Evolutionary conservation across 768 basidiomycete species (phyloP), one percentile per base, ranked within the genome.

Genomic region (Pseudohyphozyma bogoriensis): DNA sequence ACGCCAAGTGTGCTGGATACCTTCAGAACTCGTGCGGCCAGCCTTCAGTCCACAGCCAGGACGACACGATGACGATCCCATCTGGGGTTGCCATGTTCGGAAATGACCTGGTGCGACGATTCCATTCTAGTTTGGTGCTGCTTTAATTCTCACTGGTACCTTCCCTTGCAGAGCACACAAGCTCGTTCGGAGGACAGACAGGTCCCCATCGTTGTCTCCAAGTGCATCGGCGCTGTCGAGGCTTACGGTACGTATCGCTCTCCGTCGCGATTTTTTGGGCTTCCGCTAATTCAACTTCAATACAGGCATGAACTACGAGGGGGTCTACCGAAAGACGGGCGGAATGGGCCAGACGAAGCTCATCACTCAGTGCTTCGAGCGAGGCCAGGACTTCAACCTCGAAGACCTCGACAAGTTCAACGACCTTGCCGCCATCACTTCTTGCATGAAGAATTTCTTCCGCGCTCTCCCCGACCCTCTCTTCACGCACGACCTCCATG

Each of bases 271-370:
- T 32, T 20, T 40, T 22, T 33, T 20, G 1, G 33, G 49, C 51
- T 20, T 47, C 20, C 56, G 35, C 51, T 68, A 39, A 16, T 31
- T 32, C 33, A n/a, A n/a, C n/a, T n/a, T 37, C 39, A 11, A 53
- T 8, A 9, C 46, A 88, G 92, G 87, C 7, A 80, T 96, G 76
- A 89, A 95, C 60, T 91, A 91, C 70, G 95, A 99, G 73, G 95
- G 95, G 15, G 89, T 99, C 65, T 99, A 99, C 74, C 89, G 95
- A 64, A 99, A 99, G 77, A 89, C 85, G 0, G 95, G 95, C 33
- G 95, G 95, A 4, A 84, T 87, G 32, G 81, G 86, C 3, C 92
- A 92, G 69, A 86, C 89, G 37, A 93, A 93, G 76, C 80, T 80
- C 55, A 96, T 99, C 75, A 91, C 89, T 0, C 87, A 92, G 64